Evolutionary conservation across 2,329 filamentous ascomycete genomes (phyloP), one percentile per base, ranked within the genome.

Genomic region (Colletotrichum neosansevieriae): DNA sequence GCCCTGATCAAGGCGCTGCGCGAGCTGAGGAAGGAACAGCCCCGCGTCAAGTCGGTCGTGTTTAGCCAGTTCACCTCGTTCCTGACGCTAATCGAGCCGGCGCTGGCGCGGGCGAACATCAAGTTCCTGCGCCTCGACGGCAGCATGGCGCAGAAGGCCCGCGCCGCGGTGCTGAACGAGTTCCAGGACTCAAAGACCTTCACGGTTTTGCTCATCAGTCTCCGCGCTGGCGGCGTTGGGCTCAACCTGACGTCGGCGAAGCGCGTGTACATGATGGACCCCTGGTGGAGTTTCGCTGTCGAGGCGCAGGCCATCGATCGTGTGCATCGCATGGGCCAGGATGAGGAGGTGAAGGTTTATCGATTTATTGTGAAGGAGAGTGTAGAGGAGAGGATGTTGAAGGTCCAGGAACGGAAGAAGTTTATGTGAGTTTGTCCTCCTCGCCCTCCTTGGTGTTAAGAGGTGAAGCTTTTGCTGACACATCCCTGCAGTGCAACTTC

Each of bases 51-150:
- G 80, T 94, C 92, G 1, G 94, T 98, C 21, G 91, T 99, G 36
- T 99, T 99, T 81, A 96, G 92, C 64, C 96, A 99, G 79, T 99
- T 99, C 79, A 99, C 96, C 0, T 97, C 94, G 0, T 99, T 98
- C 78, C 88, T 99, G 73, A 91, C 94, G 71, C 88, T 99, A 12
- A 97, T 99, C 71, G 91, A 94, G 72, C 92, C 94, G 0, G 93
- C 94, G 0, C 86, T 99, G 3, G 77, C 82, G 1, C 87, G 89
- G 47, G 89, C 90, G 13, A 90, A 91, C 44, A 92, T 99, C 75
- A 84, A 86, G 0, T 93, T 91, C 75, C 84, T 98, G n/a, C 92
- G 96, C 6, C 91, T 99, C 45, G 96, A 99, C 77, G 96, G 96
- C 3, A 90, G 91, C 17, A 95, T 98, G 89, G 84, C 90, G 0